A percentile compares a stretch with the other conserved stretches of the same genome.
Conservation (phyloP, 1,284 basidiomycete species). For the Ustilago nuda region DNA sequence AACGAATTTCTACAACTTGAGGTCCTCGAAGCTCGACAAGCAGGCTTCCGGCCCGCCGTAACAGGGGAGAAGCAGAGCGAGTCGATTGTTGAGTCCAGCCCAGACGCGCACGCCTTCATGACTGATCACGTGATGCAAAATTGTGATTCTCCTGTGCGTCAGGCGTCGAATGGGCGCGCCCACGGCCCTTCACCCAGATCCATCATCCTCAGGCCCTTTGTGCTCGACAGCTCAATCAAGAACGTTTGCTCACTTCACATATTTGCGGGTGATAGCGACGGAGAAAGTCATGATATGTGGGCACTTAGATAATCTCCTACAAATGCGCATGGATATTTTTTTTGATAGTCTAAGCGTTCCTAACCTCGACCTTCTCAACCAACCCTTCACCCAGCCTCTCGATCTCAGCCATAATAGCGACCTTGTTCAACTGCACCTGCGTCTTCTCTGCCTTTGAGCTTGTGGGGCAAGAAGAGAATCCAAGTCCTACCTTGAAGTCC, state of each 20-base stretch:
- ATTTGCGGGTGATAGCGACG: no score
- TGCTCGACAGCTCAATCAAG: neutral
- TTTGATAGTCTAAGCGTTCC: conserved; percentile 11
- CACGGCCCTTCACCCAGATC: neutral
- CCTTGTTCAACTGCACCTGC: conserved; percentile 77
- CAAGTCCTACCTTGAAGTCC: conserved; percentile 84
- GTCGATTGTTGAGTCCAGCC: neutral
- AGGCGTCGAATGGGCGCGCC: no score
- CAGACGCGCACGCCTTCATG: neutral
- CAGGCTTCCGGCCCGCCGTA: no score
- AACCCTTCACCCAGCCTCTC: conserved; percentile 81
- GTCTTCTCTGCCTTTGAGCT: conserved; percentile 31
- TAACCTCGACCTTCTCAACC: conserved; percentile 69
- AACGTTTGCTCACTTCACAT: neutral
- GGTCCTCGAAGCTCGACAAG: no score
- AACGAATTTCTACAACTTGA: no score
- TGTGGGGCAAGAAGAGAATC: conserved; percentile 74
- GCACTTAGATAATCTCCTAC: neutral
- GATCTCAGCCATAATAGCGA: conserved; percentile 80
- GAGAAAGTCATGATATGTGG: no score
- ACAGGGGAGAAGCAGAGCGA: no score
- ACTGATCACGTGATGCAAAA: no score
- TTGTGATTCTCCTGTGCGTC: no score
- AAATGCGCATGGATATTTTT: neutral
- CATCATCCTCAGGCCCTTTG: neutral